Percentiles rank a stretch among this genome's conserved stretches.
These are phyloP conservation scores for Mycena albidolilacea DNA, from an alignment of 768 basidiomycete genomes.

Conservation along the genomic window DNA sequence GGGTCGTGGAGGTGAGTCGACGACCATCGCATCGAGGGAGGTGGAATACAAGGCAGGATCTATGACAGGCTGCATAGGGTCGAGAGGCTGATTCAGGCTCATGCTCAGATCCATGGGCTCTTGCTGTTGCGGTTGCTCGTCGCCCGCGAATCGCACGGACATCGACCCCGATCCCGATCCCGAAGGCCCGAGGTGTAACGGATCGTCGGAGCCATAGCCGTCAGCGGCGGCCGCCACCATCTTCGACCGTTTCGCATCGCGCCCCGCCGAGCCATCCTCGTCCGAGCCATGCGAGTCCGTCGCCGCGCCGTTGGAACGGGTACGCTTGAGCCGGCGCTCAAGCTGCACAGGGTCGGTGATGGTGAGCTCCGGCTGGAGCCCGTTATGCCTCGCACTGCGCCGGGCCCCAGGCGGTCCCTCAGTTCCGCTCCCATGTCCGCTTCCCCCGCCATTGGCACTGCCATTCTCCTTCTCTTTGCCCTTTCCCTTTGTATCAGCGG, in stretches of 20 bases:
- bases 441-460: constrained; percentile 52
- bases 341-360: constrained; percentile 84
- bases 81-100: constrained; percentile 38
- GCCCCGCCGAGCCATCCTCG: constrained; percentile 62
- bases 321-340: constrained; percentile 82
- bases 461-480: constrained; percentile 62
- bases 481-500: constrained; percentile 63
- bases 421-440: constrained; percentile 46
- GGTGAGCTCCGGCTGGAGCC: constrained; percentile 76
- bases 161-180: constrained; percentile 42
- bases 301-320: constrained; percentile 70
- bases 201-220: constrained; percentile 63
- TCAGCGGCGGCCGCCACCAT: constrained; percentile 60
- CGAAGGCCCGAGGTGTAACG: constrained; percentile 57
- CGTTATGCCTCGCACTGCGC: constrained; percentile 82
- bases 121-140: constrained; percentile 1
- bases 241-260: constrained; percentile 72
- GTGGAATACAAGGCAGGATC: constrained; percentile 31
- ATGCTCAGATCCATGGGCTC: constrained; percentile 34
- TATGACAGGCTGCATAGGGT: constrained; percentile 34
- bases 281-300: constrained; percentile 69
- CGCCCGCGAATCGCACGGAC: constrained; percentile 68
- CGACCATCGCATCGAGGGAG: constrained; percentile 52
- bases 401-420: constrained; percentile 64
- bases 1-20: constrained; percentile 51